A percentile compares a stretch with the other conserved stretches of the same genome.
Evolutionary conservation across 768 basidiomycete genomes (phyloP).

Genomic region (Mycena chlorophos): DNA sequence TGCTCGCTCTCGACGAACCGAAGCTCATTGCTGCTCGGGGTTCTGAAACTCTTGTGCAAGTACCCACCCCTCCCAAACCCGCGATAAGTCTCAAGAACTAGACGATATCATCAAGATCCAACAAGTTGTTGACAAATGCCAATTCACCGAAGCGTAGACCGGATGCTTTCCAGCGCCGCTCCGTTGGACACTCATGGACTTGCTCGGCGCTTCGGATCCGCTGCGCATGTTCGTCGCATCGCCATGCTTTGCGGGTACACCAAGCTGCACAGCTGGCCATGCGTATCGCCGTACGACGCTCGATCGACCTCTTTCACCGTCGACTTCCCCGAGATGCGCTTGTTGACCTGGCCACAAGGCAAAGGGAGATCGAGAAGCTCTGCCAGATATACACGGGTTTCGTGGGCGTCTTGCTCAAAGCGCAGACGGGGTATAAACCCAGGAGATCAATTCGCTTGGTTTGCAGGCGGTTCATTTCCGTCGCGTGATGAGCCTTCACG

Average conservation of each 20-base stretch:
- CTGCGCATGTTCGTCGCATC: conserved; percentile 1
- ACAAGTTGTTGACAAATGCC: background rate
- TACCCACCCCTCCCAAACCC: background rate
- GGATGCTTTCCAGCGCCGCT: background rate
- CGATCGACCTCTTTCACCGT: background rate
- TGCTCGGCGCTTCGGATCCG: background rate
- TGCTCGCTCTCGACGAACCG: background rate
- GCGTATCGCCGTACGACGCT: background rate
- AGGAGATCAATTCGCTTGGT: background rate
- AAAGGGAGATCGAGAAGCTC: background rate
- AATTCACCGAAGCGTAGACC: background rate
- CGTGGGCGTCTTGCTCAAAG: background rate
- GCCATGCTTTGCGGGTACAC: background rate
- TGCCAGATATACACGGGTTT: background rate
- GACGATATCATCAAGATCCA: background rate
- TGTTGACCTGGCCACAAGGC: background rate
- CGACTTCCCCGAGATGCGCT: background rate
- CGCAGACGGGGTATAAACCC: background rate
- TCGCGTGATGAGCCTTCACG: background rate
- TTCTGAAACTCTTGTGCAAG: background rate
- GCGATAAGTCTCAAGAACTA: background rate
- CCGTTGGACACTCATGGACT: background rate
- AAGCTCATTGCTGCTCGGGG: background rate
- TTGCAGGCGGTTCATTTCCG: background rate
- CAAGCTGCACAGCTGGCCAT: background rate